Percentiles rank a stretch among this genome's conserved stretches.
phyloP scores from a whole-genome alignment of 306 rosid species.

The Vigna hirtella region DNA sequence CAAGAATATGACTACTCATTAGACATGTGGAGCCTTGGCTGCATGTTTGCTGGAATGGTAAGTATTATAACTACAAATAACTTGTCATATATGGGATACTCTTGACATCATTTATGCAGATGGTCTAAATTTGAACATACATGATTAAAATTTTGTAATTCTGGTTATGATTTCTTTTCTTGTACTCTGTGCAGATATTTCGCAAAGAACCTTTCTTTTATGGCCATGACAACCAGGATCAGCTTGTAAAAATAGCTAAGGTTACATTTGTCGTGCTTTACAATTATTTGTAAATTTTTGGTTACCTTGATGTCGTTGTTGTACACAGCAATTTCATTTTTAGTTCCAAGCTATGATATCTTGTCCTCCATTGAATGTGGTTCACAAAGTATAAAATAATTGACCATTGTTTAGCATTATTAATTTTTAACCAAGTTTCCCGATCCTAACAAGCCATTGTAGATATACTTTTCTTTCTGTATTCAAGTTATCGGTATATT shows the following conservation, averaged over 20 bases:
- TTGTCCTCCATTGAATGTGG: background rate
- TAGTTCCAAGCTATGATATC: background rate
- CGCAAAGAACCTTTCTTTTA: slow-evolving; percentile 95
- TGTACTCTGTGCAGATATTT: slow-evolving; percentile 61
- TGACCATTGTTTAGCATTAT: background rate
- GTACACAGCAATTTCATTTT: background rate
- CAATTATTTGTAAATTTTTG: background rate
- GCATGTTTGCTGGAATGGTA: slow-evolving; percentile 99
- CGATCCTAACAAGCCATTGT: background rate
- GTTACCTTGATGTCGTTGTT: background rate
- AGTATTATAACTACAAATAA: slow-evolving; percentile 37
- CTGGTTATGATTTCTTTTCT: slow-evolving; percentile 31
- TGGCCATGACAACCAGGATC: slow-evolving; percentile 97
- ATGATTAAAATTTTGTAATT: background rate
- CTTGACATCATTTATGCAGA: slow-evolving; percentile 7
- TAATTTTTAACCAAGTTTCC: background rate
- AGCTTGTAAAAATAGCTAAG: slow-evolving; percentile 83
- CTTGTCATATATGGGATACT: background rate
- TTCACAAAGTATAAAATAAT: background rate
- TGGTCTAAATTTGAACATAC: background rate
- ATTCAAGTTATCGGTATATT: slow-evolving; percentile 6
- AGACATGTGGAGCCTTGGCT: slow-evolving; percentile 99
- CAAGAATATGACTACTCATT: slow-evolving; percentile 85
- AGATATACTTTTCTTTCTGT: background rate
- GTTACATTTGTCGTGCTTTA: slow-evolving; percentile 47